Base-by-base conservation (phyloP, 805 yeast species). In the Crinitomyces ghanaensis region DNA sequence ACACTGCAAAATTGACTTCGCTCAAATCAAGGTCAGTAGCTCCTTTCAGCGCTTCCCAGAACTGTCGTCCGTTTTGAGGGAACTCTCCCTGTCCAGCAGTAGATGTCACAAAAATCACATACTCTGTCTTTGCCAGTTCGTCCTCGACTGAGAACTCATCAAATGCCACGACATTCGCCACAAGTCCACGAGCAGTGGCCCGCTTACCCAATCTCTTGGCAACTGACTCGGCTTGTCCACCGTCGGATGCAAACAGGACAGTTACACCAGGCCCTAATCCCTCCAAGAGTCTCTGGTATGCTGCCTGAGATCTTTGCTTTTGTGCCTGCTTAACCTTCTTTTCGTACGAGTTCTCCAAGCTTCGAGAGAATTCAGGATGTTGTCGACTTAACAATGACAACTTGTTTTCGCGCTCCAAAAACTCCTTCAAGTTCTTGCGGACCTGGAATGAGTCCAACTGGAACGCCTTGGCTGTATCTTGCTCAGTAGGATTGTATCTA, bases 201-300 rank as follows among this genome's bases (percentile, higher is more conserved):
- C 93, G 78, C 44, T 78, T 67, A 37, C 74, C 76, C 39, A 84
- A 63, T 50, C 82, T 74, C 54, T 76, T 78, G 23, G 93, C 93
- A n/a, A 84, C 64, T 29, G 66, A 68, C 49, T 80, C 80, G 27
- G 93, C 95, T 46, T 74, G 79, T 33, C 95, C 95, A 52, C 93
- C 94, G 51, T 84, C 95, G 14, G 94, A 82, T 4, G 95, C 95
- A 59, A 70, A 84, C 15, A 84, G 77, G 40, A 84, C 70, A 8
- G 88, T 77, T 41, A 85, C 56, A 32, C 96, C 96, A 20, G 95
- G 95, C 22, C 97, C 96, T 39, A 88, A 65, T 16, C 94, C 94
- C 44, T 80, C 94, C 30, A 88, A 65, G 38, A 88, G 66, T 50
- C 75, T 70, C 39, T 71, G 66, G 56, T 70, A 84, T 1, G 96